These are phyloP conservation scores for Lactarius sp. DNA, from an alignment of 768 basidiomycete genomes.

Conservation along the genomic window DNA sequence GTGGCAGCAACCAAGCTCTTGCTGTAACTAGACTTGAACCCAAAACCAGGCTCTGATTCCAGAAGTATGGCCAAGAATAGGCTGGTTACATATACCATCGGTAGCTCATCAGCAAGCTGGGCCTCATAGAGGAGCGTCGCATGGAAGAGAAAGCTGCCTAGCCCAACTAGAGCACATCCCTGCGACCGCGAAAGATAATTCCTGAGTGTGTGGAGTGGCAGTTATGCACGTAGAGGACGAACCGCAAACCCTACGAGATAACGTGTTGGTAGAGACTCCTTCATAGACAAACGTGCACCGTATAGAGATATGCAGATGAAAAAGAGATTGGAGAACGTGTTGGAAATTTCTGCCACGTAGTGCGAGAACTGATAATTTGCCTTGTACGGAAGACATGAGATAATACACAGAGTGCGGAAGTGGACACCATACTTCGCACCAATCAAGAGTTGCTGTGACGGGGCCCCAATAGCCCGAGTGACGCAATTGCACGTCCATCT, in stretches of 20 bases:
- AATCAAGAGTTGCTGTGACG: constrained; percentile 65
- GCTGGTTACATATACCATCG: constrained; percentile 71
- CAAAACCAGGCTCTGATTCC: constrained; percentile 52
- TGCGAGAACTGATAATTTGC: constrained; percentile 74
- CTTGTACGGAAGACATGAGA: constrained; percentile 33
- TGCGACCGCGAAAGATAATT: constrained; percentile 27
- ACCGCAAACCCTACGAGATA: constrained; percentile 35
- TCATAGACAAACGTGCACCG: constrained; percentile 35
- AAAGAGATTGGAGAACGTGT: constrained; percentile 62
- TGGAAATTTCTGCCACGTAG: constrained; percentile 71
- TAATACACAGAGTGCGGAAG: constrained; percentile 3
- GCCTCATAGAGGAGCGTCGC: constrained; percentile 70
- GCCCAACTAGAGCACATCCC: constrained; percentile 66
- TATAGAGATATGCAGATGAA: constrained; percentile 50
- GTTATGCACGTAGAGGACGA: constrained; percentile 12
- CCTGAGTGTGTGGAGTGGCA: not conserved
- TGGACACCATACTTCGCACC: constrained; percentile 58
- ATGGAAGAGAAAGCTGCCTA: constrained; percentile 77
- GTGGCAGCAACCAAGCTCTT: constrained; percentile 38
- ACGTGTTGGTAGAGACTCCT: constrained; percentile 35
- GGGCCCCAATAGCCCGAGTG: constrained; percentile 45
- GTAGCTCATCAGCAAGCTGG: constrained; percentile 77
- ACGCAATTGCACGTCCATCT: not conserved
- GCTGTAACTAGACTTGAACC: constrained; percentile 35
- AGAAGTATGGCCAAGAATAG: constrained; percentile 57